Conservation (phyloP, 2,329 filamentous ascomycete species). For the Trichophyton rubrum region DNA sequence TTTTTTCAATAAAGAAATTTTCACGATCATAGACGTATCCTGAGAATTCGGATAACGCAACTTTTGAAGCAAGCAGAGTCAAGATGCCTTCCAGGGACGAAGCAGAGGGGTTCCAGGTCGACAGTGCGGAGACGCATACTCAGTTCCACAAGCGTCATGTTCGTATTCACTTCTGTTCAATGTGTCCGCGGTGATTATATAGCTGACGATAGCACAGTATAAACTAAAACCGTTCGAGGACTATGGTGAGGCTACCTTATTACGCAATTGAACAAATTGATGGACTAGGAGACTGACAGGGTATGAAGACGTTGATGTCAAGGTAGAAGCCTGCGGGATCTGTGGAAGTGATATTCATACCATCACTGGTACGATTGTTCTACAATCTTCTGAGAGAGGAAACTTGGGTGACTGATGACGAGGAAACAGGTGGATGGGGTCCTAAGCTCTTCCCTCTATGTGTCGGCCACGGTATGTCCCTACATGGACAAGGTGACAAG, state of each 20-base stretch:
- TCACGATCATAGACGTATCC: no score
- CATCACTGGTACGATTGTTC: constrained; percentile 35
- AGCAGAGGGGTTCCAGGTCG: constrained; percentile 38
- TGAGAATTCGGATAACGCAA: no score
- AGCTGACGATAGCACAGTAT: constrained; percentile 41
- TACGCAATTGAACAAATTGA: no score
- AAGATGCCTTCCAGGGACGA: constrained; percentile 35
- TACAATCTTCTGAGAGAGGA: neutral
- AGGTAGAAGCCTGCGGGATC: constrained; percentile 68
- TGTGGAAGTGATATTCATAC: constrained; percentile 63
- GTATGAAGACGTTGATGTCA: constrained; percentile 56
- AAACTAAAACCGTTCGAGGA: constrained; percentile 76
- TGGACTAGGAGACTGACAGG: neutral
- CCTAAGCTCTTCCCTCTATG: constrained; percentile 39
- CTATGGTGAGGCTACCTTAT: constrained; percentile 33
- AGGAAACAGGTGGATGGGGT: constrained; percentile 37
- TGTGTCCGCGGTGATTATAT: neutral
- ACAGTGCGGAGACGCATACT: constrained; percentile 55
- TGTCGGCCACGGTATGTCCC: constrained; percentile 36
- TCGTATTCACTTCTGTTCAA: constrained; percentile 13
- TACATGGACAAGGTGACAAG: neutral
- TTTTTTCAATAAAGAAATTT: neutral
- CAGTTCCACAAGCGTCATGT: constrained; percentile 47
- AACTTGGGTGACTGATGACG: constrained; percentile 19
- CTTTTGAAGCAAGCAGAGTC: neutral